Evolutionary conservation across 2,329 filamentous ascomycete genomes (phyloP), one percentile per base, ranked within the genome.

Genomic region (Cytospora leucostoma): DNA sequence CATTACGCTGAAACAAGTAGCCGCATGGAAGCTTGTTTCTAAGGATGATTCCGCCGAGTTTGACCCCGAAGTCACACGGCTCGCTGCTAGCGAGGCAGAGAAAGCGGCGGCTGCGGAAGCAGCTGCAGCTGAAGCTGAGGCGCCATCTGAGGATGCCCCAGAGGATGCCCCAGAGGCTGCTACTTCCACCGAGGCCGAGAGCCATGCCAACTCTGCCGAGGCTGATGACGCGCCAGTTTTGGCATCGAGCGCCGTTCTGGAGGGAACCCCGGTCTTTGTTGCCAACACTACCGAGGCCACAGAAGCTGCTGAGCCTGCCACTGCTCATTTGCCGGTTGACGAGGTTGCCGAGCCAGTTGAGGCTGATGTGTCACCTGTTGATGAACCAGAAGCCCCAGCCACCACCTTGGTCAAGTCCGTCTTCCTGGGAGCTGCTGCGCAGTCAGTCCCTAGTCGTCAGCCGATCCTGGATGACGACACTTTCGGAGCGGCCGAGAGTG

Each of bases 1-100:
- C 33, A 83, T 82, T 38, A 84, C 88, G 50, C 80, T 99, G 37
- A 97, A 95, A 82, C 87, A 93, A 67, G 90, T 95, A 63, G 91
- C 90, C 8, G 83, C 83, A 65, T 96, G 90, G 88, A 98, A 98
- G 79, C 84, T 97, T 49, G 81, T 83, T 44, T 88, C 91, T 8
- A 79, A 82, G 40, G 94, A 98, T 73, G 79, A 83, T 2, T 88
- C 86, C 13, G 88, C 95, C 58, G 88, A 96, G 73, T 98, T 96
- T 71, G 88, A 89, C 55, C 87, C 84, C 53, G 88, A 88, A 57
- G 79, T 78, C 17, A 84, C 90, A 70, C 84, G 86, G 57, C 77
- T 82, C 11, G 83, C 84, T 21, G 85, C 81, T 7, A 81, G 83
- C 51, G 78, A 70, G 10, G 75, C 71, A 7, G 73, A 73, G 56